These are phyloP conservation scores for Polytolypa hystricis DNA, from an alignment of 2,329 filamentous ascomycete genomes.

Conservation along the genomic window DNA sequence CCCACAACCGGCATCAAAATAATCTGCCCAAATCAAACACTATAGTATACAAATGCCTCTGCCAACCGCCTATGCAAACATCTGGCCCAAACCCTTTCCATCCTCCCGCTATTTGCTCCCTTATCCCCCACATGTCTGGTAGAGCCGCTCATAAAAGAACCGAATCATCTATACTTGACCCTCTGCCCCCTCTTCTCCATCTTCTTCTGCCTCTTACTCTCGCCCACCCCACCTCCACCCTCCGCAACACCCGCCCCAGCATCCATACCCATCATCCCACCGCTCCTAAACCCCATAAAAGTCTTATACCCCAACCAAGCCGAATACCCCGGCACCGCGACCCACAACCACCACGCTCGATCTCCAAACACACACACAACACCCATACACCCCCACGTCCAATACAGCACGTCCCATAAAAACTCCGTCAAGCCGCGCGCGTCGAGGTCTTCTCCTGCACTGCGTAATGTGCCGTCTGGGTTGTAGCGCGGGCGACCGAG, in stretches of 20 bases:
- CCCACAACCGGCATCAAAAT: too few relatives aligned
- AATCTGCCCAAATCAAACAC: too few relatives aligned
- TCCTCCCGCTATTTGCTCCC: too few relatives aligned
- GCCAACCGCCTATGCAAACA: too few relatives aligned
- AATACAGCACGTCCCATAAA: constrained; percentile 95
- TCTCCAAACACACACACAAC: constrained; percentile 72
- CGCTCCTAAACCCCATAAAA: constrained; percentile 35
- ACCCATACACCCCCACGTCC: constrained; percentile 71
- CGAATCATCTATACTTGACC: constrained; percentile 32
- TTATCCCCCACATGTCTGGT: too few relatives aligned
- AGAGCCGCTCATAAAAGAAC: too few relatives aligned
- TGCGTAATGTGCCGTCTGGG: constrained; percentile 53
- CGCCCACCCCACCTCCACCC: constrained; percentile 15
- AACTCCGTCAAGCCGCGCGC: constrained; percentile 87
- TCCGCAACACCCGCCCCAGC: constrained; percentile 29
- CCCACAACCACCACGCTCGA: constrained; percentile 59
- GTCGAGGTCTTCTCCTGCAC: constrained; percentile 75
- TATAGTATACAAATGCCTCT: too few relatives aligned
- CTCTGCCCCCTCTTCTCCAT: constrained; percentile 41
- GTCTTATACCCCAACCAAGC: constrained; percentile 36
- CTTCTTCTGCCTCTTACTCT: constrained; percentile 44
- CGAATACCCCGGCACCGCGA: constrained; percentile 39
- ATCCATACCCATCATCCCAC: constrained; percentile 17
- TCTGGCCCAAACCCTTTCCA: too few relatives aligned
- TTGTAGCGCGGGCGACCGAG: constrained; percentile 69